Percentiles rank a stretch among this genome's conserved stretches.
These are phyloP conservation scores for Vicia faba DNA, from an alignment of 306 rosid species.

Conservation along the genomic window DNA sequence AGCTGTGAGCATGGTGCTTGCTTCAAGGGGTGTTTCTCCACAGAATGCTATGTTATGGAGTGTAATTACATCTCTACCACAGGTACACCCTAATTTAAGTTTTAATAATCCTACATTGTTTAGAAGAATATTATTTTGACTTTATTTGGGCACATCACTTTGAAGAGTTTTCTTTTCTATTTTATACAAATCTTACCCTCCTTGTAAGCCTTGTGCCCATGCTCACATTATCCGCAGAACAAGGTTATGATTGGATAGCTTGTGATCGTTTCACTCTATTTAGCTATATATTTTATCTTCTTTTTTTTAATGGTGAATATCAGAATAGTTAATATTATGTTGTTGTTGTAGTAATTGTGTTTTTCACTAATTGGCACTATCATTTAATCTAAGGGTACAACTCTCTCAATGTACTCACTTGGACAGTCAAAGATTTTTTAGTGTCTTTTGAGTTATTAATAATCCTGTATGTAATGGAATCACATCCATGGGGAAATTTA, in stretches of 20 bases:
- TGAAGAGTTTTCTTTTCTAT: conserved; percentile 8
- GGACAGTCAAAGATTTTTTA: conserved; percentile 22
- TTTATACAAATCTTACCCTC: conserved; percentile 1
- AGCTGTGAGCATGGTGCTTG: conserved; percentile 98
- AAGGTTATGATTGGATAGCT: conserved; percentile 23
- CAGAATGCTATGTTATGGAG: conserved; percentile 99
- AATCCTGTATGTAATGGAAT: conserved; percentile 11
- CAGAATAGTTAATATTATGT: not conserved
- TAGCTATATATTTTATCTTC: not conserved
- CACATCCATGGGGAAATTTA: conserved; percentile 15
- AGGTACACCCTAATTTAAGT: conserved; percentile 55
- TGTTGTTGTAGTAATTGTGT: not conserved
- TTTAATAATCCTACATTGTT: conserved; percentile 25
- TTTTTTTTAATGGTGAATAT: not conserved
- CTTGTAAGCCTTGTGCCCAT: not conserved
- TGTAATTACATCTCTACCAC: conserved; percentile 95
- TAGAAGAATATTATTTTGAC: conserved; percentile 26
- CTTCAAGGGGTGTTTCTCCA: conserved; percentile 97
- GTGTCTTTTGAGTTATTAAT: conserved; percentile 7
- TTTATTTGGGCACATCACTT: conserved; percentile 10
- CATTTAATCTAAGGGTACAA: conserved; percentile 10
- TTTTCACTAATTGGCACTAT: conserved; percentile 1
- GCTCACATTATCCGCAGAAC: not conserved
- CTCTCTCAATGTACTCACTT: not conserved
- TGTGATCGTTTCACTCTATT: conserved; percentile 3